Evolutionary conservation across 306 rosid genomes (phyloP), one percentile per base, ranked within the genome.

Genomic region (Dicorynia guianensis): DNA sequence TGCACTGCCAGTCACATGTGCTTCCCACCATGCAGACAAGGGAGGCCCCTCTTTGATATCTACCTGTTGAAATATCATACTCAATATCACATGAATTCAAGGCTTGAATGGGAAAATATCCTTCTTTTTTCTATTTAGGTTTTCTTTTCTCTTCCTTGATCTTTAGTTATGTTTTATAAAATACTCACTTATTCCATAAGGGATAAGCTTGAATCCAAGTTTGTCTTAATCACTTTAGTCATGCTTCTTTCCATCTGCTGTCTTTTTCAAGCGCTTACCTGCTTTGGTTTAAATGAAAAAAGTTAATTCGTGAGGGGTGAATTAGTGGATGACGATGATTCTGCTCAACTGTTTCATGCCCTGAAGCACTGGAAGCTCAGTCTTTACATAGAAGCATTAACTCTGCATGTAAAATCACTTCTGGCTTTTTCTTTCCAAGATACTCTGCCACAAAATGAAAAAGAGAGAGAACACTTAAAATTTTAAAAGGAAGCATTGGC

Each of bases 1-100:
- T 90, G 92, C 79, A 74, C 82, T 85, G 87, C 67, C 55, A 52
- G 92, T 81, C 88, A 84, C 81, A 76, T 63, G 82, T 89, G 94
- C 85, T 76, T 85, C 94, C 91, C 89, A 90, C 82, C 87, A 67
- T 62, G 89, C 82, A 79, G 96, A 90, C 98, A 89, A 70, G 36
- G 75, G 80, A 82, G 94, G 87, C 35, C 91, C 89, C 85, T 81
- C 80, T 63, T 84, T 72, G 6, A 85, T 85, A 84, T 65, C 67
- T 74, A 82, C 79, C 67, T 66, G 81, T 80, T 90, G 87, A 85
- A 82, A 85, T 86, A 74, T 77, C 74, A 72, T 81, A n/a, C 81
- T 49, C 38, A 64, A 61, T 52, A 36, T 74, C 74, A 47, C 71
- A 67, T 46, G 19, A 71, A 76, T 89, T 83, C 86, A 82, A 86